Evolutionary conservation across 345 rosid species (phyloP).

Genomic region (Garcia nutans): DNA sequence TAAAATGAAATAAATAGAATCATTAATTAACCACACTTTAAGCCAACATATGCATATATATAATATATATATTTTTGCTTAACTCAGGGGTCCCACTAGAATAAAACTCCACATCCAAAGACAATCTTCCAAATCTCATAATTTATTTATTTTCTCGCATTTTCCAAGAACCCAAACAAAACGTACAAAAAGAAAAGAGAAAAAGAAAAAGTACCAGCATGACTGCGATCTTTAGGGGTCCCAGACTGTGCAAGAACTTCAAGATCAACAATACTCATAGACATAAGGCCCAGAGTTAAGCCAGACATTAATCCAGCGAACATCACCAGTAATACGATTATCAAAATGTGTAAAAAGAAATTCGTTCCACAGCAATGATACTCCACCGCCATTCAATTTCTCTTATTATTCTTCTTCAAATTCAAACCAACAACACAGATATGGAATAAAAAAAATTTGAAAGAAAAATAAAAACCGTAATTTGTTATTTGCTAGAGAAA

Average conservation of each 20-base stretch:
- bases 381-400: slow-evolving; percentile 61
- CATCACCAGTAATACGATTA: slow-evolving; percentile 55
- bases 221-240: slow-evolving; percentile 62
- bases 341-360: slow-evolving; percentile 63
- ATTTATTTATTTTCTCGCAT: neutral
- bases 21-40: too few relatives aligned
- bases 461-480: neutral
- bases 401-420: neutral
- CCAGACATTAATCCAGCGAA: slow-evolving; percentile 99
- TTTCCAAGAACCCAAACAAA: slow-evolving; percentile 20
- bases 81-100: neutral
- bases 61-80: neutral
- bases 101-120: neutral
- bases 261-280: slow-evolving; percentile 94
- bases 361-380: slow-evolving; percentile 49
- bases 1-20: too few relatives aligned
- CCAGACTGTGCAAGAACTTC: slow-evolving; percentile 97
- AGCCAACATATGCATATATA: too few relatives aligned
- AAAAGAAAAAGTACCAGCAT: slow-evolving; percentile 56
- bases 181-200: neutral
- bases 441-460: neutral
- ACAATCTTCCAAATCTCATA: neutral
- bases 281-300: slow-evolving; percentile 95
- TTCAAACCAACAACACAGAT: too few relatives aligned
- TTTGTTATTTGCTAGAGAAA: slow-evolving; percentile 5